phyloP scores from a whole-genome alignment of 768 basidiomycete genomes.

The Kwoniella pini region DNA sequence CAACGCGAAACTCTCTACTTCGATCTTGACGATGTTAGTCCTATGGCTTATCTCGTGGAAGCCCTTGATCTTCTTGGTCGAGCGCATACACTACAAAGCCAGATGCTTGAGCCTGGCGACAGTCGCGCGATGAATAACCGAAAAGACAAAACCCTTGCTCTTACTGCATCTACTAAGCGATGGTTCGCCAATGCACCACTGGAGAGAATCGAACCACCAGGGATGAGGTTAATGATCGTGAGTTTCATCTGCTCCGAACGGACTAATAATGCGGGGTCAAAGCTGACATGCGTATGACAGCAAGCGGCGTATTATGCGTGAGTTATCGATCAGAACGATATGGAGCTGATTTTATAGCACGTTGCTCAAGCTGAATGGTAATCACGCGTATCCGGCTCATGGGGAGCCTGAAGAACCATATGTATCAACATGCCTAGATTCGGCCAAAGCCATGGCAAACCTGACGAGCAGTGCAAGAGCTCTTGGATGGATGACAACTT shows the following conservation, averaged over 20 bases:
- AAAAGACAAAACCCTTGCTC: slow-evolving; percentile 36
- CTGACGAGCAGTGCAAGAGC: slow-evolving; percentile 24
- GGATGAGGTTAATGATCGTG: slow-evolving; percentile 45
- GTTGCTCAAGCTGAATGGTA: slow-evolving; percentile 49
- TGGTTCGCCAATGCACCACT: slow-evolving; percentile 41
- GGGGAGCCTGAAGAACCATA: slow-evolving; percentile 48
- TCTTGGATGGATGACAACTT: slow-evolving; percentile 29
- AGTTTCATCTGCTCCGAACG: slow-evolving; percentile 8
- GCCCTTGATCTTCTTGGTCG: slow-evolving; percentile 49
- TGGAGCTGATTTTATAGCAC: slow-evolving; percentile 28
- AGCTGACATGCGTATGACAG: slow-evolving; percentile 21
- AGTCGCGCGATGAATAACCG: slow-evolving; percentile 37
- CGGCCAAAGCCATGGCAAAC: slow-evolving; percentile 35
- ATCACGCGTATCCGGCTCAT: slow-evolving; percentile 51
- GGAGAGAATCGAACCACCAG: slow-evolving; percentile 22
- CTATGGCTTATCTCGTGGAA: slow-evolving; percentile 48
- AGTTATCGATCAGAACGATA: slow-evolving; percentile 10
- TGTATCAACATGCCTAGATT: slow-evolving; percentile 39
- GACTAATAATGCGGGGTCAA: background rate
- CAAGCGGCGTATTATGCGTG: slow-evolving; percentile 51
- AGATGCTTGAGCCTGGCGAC: slow-evolving; percentile 45
- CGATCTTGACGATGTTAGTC: slow-evolving; percentile 31
- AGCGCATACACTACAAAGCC: slow-evolving; percentile 46
- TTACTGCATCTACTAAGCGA: slow-evolving; percentile 39
- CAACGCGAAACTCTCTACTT: slow-evolving; percentile 25